A percentile compares a stretch with the other conserved stretches of the same genome.
phyloP scores from a whole-genome alignment of 306 rosid genomes.

The Citrullus amarus region DNA sequence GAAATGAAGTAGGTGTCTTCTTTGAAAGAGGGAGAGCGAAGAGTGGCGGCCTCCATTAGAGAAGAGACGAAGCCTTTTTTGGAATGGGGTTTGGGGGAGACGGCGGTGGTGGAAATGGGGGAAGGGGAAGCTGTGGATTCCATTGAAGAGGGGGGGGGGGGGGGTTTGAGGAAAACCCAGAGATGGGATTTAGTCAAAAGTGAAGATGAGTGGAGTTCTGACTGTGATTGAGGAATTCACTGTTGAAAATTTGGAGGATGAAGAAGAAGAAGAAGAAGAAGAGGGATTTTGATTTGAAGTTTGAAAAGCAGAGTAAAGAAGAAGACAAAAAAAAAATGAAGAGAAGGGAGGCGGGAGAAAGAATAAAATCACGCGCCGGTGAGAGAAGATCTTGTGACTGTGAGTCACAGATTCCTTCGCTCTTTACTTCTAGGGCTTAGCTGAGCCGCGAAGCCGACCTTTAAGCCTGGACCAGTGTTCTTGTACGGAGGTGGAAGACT shows the following conservation, averaged over 20 bases:
- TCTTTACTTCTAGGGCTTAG: background rate
- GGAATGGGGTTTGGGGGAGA: slow-evolving; percentile 24
- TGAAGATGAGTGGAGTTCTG: background rate
- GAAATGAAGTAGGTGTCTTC: slow-evolving; percentile 68
- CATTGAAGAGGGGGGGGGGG: slow-evolving; percentile 21
- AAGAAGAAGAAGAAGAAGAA: background rate
- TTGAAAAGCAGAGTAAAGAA: slow-evolving; percentile 3
- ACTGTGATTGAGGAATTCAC: background rate
- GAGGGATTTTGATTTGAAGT: slow-evolving; percentile 28
- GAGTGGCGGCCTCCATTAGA: slow-evolving; percentile 47
- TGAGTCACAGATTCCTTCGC: background rate
- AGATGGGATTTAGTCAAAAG: slow-evolving; percentile 21
- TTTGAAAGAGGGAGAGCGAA: slow-evolving; percentile 51
- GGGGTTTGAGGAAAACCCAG: slow-evolving; percentile 28
- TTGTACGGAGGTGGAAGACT: background rate
- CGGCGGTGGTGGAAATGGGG: slow-evolving; percentile 11
- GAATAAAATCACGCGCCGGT: slow-evolving; percentile 19
- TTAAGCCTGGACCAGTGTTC: background rate
- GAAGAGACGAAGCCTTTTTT: slow-evolving; percentile 66
- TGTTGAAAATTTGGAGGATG: background rate
- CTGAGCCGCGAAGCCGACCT: background rate
- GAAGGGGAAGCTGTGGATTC: slow-evolving; percentile 29
- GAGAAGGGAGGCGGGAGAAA: slow-evolving; percentile 20
- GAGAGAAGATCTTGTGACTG: background rate
- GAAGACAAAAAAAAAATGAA: background rate